Percentiles rank a stretch among this genome's conserved stretches.
These are phyloP conservation scores for Saccharum spontaneum DNA, from an alignment of 176 grass and related monocot genomes.

Conservation along the genomic window DNA sequence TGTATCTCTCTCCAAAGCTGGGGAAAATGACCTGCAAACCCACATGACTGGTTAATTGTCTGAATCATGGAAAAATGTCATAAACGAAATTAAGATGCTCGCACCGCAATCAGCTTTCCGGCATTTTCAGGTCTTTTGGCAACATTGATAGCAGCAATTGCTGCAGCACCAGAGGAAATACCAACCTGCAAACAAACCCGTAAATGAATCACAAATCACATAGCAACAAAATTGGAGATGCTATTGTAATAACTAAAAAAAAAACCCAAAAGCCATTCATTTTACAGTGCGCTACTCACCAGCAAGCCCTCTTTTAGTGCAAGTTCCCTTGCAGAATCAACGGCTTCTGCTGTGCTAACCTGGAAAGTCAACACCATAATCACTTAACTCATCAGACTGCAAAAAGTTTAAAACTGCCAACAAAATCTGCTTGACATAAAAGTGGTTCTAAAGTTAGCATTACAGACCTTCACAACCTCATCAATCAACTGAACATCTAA, in stretches of 20 bases:
- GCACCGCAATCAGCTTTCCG: conserved; percentile 84
- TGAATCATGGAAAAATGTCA: conserved; percentile 2
- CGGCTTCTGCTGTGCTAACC: conserved; percentile 81
- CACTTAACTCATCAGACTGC: not conserved
- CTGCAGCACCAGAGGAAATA: conserved; percentile 92
- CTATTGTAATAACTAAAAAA: not conserved
- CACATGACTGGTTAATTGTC: conserved; percentile 18
- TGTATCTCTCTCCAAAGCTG: conserved; percentile 93
- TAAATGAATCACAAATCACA: conserved; percentile 4
- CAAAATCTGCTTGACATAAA: conserved; percentile 31
- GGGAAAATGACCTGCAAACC: conserved; percentile 86
- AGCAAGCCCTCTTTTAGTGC: conserved; percentile 88
- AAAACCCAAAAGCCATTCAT: not conserved
- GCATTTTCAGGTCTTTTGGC: conserved; percentile 94
- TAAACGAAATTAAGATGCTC: conserved; percentile 28
- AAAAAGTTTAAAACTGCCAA: not conserved
- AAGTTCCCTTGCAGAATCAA: conserved; percentile 72
- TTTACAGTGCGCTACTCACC: conserved; percentile 39
- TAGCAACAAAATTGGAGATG: not conserved
- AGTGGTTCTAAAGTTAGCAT: conserved; percentile 22
- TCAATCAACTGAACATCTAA: conserved; percentile 89
- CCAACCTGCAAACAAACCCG: conserved; percentile 67
- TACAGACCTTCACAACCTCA: conserved; percentile 91
- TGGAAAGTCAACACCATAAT: conserved; percentile 44
- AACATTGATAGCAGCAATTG: conserved; percentile 77